These are phyloP conservation scores for Ophiosphaerella narmari DNA, from an alignment of 2,329 filamentous ascomycete species.

Conservation along the genomic window DNA sequence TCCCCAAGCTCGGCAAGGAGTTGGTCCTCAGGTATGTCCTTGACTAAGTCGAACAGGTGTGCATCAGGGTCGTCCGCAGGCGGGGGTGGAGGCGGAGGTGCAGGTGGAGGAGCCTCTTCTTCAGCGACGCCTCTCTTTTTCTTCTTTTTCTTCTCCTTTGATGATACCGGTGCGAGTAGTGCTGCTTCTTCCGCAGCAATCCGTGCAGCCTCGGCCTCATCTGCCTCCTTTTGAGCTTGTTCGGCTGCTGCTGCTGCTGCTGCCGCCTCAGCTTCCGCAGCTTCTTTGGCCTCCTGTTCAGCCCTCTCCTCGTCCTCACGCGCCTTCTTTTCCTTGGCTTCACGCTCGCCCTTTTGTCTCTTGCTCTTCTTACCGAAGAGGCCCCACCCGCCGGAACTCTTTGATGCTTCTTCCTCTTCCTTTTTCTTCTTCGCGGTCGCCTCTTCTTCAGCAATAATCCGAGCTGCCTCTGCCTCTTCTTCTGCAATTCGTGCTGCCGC, in stretches of 20 bases:
- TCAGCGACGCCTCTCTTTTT: constrained; percentile 24
- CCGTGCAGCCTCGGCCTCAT: constrained; percentile 37
- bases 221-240: constrained; percentile 33
- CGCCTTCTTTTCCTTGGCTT: constrained; percentile 29
- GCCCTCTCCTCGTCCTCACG: constrained; percentile 35
- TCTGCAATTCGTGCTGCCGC: constrained; percentile 22
- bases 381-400: constrained; percentile 25
- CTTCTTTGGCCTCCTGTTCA: constrained; percentile 24
- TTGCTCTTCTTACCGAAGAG: constrained; percentile 34
- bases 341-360: constrained; percentile 36
- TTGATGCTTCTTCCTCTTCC: constrained; percentile 23
- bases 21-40: constrained; percentile 38
- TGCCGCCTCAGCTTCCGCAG: constrained; percentile 33
- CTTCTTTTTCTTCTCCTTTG: constrained; percentile 44
- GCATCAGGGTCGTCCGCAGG: constrained; percentile 31
- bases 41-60: constrained; percentile 40
- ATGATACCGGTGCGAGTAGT: constrained; percentile 14
- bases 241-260: constrained; percentile 41
- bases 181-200: constrained; percentile 43
- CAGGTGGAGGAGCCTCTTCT: constrained; percentile 22
- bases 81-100: constrained; percentile 16
- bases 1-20: constrained; percentile 45
- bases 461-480: constrained; percentile 15
- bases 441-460: constrained; percentile 33
- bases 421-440: constrained; percentile 13